A percentile compares a stretch with the other conserved stretches of the same genome.
Conservation (phyloP, 768 basidiomycete genomes). For the Pleurotus tuber-regium region DNA sequence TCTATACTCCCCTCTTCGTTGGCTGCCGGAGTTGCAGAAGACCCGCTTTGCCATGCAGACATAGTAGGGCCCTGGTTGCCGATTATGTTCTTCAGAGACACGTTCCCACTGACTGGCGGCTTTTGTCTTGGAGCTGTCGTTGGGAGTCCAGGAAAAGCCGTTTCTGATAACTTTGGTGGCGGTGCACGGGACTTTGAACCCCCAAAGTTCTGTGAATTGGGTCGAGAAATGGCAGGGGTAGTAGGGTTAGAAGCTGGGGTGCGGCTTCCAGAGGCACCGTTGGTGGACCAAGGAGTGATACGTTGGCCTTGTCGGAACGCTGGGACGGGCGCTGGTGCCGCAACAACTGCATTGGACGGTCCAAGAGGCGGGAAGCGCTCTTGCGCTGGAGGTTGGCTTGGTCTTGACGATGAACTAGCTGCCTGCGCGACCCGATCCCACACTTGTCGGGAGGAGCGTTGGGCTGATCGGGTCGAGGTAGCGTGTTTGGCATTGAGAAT, state of each 20-base stretch:
- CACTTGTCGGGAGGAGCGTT: constrained; percentile 61
- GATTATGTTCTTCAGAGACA: constrained; percentile 65
- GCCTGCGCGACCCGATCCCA: constrained; percentile 89
- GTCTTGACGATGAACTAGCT: constrained; percentile 43
- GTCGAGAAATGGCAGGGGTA: constrained; percentile 25
- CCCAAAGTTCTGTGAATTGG: constrained; percentile 16
- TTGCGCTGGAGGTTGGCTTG: constrained; percentile 7
- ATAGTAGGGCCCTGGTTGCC: constrained; percentile 41
- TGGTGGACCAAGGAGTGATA: constrained; percentile 63
- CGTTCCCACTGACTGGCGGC: constrained; percentile 56
- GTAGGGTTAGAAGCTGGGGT: constrained; percentile 16
- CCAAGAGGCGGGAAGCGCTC: constrained; percentile 16
- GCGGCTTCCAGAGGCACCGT: constrained; percentile 24
- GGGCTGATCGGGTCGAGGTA: constrained; percentile 55
- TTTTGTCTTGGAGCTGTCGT: constrained; percentile 36
- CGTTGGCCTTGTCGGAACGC: constrained; percentile 44
- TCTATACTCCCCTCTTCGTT: constrained; percentile 14
- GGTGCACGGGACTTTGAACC: constrained; percentile 16
- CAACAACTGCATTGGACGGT: constrained; percentile 4
- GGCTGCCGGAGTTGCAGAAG: constrained; percentile 12
- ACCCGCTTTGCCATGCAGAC: constrained; percentile 40
- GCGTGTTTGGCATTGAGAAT: constrained; percentile 82
- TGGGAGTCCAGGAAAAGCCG: constrained; percentile 73
- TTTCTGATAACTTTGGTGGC: constrained; percentile 47
- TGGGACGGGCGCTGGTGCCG: constrained; percentile 22